Evolutionary conservation across 441 rosid species (phyloP), one percentile per base, ranked within the genome.

Genomic region (Melastoma candidum): DNA sequence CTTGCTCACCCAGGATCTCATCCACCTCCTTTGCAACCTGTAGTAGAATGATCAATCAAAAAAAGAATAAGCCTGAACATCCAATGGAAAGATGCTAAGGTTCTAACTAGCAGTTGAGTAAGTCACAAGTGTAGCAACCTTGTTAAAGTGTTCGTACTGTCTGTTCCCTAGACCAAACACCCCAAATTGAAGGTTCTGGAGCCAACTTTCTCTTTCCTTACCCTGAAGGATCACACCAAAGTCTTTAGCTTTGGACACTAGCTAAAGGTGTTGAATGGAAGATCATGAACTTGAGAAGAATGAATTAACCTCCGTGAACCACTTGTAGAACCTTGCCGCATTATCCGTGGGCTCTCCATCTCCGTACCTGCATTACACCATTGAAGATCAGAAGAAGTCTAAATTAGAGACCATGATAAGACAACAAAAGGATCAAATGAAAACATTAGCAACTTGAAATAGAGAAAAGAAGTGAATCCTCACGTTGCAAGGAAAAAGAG

Each of bases 301-400:
- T 51, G 51, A 39, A 65, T 68, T 47, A 65, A 90, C 97, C 96
- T 90, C 95, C 4, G 84, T 79, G 69, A 87, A 84, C 95, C 97
- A 90, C 75, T 84, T 87, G 71, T 77, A 87, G 70, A 90, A 90
- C 59, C 90, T 83, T 7, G 97, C 96, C 45, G 97, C 90, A 68
- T 90, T 90, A 66, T 90, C 97, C 26, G 97, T 90, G 47, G 97
- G 97, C 78, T 90, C 97, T 48, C 97, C 97, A 51, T 90, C 97
- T 68, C 97, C 97, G 73, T 90, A 90, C 58, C 96, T 90, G 66
- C 70, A 72, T 70, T 49, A 14, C 51, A 8, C 53, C 2, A 13
- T 59, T 46, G 36, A 6, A 17, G 22, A 17, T 17, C 22, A 29
- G 36, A 36, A 80, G 53, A 56, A 26, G 53, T 48, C 46, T 51